Conservation (phyloP, 345 rosid genomes). For the Physaria fendleri region DNA sequence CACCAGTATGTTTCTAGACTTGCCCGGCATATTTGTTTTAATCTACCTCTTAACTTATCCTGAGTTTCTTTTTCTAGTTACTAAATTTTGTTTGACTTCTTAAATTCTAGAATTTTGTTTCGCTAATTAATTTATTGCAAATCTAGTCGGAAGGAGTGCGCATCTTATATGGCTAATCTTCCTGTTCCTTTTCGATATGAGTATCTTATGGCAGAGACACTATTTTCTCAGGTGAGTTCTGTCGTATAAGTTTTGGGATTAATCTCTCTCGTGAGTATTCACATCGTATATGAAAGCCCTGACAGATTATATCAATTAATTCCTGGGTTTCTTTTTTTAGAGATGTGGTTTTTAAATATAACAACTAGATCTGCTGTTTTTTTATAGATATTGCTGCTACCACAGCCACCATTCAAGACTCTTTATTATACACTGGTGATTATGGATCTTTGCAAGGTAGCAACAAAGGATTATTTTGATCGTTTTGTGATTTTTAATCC, state of each 20-base stretch:
- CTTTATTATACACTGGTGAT: slow-evolving; percentile 86
- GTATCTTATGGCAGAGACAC: slow-evolving; percentile 97
- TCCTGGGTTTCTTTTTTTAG: neutral
- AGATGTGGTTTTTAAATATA: neutral
- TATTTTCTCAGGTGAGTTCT: slow-evolving; percentile 84
- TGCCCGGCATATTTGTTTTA: slow-evolving; percentile 1
- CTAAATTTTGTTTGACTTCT: neutral
- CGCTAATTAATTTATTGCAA: slow-evolving; percentile 59
- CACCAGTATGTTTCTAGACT: neutral
- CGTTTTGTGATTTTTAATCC: neutral
- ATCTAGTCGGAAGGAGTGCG: slow-evolving; percentile 99
- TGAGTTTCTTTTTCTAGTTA: neutral
- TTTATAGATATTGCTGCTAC: slow-evolving; percentile 91
- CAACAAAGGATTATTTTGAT: slow-evolving; percentile 1
- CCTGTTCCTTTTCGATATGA: slow-evolving; percentile 96
- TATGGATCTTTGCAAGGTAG: slow-evolving; percentile 98
- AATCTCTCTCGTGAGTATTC: neutral
- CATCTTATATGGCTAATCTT: slow-evolving; percentile 85
- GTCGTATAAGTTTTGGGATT: neutral
- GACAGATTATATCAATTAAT: neutral
- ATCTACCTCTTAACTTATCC: neutral
- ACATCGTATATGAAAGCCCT: neutral
- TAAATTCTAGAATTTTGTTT: slow-evolving; percentile 30
- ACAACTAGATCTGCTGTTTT: slow-evolving; percentile 16
- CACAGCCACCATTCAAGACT: slow-evolving; percentile 92